Conservation (phyloP, 192 early-diverging fungal species). For the Coemansia umbellata region DNA sequence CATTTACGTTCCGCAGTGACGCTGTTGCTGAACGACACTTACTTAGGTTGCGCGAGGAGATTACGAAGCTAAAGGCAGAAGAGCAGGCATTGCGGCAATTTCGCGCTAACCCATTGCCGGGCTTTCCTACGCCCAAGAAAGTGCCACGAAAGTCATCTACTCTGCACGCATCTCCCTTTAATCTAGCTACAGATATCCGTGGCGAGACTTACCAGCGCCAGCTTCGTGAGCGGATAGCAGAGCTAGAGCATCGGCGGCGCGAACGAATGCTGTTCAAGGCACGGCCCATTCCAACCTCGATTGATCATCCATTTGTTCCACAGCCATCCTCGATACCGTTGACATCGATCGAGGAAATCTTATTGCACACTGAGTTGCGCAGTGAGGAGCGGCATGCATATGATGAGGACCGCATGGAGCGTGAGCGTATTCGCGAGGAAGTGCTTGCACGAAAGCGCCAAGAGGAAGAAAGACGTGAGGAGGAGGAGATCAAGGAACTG, state of each 20-base stretch:
- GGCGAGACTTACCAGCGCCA: constrained; percentile 46
- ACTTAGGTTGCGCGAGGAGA: constrained; percentile 53
- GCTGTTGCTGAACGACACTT: constrained; percentile 54
- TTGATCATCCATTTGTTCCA: constrained; percentile 61
- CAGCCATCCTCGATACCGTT: constrained; percentile 48
- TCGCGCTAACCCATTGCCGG: constrained; percentile 55
- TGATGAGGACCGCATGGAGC: constrained; percentile 55
- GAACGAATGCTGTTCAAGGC: constrained; percentile 55
- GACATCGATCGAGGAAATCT: constrained; percentile 41
- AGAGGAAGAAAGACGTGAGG: constrained; percentile 53
- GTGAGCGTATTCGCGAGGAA: constrained; percentile 54
- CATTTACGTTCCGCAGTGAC: constrained; percentile 63
- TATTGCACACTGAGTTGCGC: constrained; percentile 56
- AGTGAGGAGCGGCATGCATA: constrained; percentile 63
- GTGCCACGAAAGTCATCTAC: constrained; percentile 26
- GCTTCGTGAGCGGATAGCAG: constrained; percentile 46
- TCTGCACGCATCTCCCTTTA: constrained; percentile 58
- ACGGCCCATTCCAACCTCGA: constrained; percentile 50
- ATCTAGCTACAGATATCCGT: constrained; percentile 54
- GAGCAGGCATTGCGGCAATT: constrained; percentile 49
- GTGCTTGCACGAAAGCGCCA: constrained; percentile 50
- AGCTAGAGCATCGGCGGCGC: constrained; percentile 39
- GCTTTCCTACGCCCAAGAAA: constrained; percentile 52
- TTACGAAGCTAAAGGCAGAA: constrained; percentile 47
- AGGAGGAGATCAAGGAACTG: constrained; percentile 54